Evolutionary conservation across 441 rosid genomes (phyloP).

Genomic region (Euphorbia schlechtendalii): DNA sequence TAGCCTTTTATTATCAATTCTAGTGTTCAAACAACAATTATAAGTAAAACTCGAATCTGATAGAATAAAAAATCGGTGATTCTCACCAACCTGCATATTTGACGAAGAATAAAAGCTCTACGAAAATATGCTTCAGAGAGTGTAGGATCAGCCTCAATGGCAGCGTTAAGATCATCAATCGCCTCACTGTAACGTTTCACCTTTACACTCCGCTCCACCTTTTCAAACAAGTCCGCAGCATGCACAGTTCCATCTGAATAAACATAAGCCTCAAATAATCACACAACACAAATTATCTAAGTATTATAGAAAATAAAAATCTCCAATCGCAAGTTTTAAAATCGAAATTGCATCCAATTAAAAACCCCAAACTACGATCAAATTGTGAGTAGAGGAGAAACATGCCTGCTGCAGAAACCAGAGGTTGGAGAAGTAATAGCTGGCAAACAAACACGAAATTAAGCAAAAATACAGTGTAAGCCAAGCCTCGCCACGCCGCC

Average conservation of each 20-base stretch:
- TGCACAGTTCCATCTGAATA: conserved; percentile 50
- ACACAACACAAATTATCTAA: not conserved
- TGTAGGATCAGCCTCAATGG: conserved; percentile 81
- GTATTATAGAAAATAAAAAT: not conserved
- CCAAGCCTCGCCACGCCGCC: conserved; percentile 64
- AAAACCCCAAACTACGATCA: not conserved
- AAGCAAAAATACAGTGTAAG: conserved; percentile 50
- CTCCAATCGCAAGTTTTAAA: not conserved
- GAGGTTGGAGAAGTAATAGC: conserved; percentile 82
- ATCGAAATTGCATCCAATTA: not conserved
- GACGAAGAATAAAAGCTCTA: conserved; percentile 74
- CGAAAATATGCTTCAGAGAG: conserved; percentile 77
- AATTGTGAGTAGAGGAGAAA: not conserved
- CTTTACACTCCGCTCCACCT: conserved; percentile 69
- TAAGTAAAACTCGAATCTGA: not conserved
- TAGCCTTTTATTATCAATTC: not conserved
- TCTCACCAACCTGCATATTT: conserved; percentile 66
- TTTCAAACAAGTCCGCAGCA: conserved; percentile 67
- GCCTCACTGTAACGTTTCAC: conserved; percentile 78
- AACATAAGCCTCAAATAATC: not conserved
- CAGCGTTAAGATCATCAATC: conserved; percentile 81
- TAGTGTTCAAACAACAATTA: not conserved
- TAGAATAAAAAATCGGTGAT: not conserved
- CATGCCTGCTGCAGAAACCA: conserved; percentile 74
- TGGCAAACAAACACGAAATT: conserved; percentile 76